These are phyloP conservation scores for Umbelopsis ramanniana DNA, from an alignment of 192 early-diverging fungal genomes.

Conservation along the genomic window DNA sequence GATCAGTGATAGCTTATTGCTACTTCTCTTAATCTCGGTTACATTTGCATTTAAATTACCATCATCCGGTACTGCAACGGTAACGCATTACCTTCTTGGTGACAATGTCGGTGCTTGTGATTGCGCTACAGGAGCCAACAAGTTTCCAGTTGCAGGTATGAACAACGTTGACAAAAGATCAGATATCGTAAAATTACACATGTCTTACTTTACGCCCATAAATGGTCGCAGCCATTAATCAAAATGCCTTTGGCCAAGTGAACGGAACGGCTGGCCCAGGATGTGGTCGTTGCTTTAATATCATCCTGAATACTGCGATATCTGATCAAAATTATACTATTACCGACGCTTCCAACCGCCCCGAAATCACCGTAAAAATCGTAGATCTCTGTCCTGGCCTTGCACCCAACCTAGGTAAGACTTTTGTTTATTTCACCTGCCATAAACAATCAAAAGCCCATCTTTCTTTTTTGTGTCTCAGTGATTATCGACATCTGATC, in stretches of 20 bases:
- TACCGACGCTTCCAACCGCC: not conserved
- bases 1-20: not conserved
- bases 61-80: constrained; percentile 19
- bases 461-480: no score
- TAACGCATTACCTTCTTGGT: constrained; percentile 29
- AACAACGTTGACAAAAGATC: not conserved
- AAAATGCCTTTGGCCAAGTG: constrained; percentile 22
- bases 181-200: no score
- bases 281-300: constrained; percentile 25
- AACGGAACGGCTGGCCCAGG: constrained; percentile 23
- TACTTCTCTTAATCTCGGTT: not conserved
- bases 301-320: constrained; percentile 7
- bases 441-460: not conserved
- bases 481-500: not conserved
- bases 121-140: constrained; percentile 25
- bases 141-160: constrained; percentile 27
- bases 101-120: constrained; percentile 29
- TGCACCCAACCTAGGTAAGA: constrained; percentile 20
- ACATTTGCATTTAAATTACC: constrained; percentile 27
- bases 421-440: not conserved
- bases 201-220: no score
- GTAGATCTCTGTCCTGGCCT: constrained; percentile 26
- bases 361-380: constrained; percentile 19
- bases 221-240: constrained; percentile 18
- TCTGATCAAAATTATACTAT: constrained; percentile 22